Percentiles rank a stretch among this genome's conserved stretches.
Conservation (phyloP, 768 basidiomycete genomes). For the Botryobasidium botryosum region DNA sequence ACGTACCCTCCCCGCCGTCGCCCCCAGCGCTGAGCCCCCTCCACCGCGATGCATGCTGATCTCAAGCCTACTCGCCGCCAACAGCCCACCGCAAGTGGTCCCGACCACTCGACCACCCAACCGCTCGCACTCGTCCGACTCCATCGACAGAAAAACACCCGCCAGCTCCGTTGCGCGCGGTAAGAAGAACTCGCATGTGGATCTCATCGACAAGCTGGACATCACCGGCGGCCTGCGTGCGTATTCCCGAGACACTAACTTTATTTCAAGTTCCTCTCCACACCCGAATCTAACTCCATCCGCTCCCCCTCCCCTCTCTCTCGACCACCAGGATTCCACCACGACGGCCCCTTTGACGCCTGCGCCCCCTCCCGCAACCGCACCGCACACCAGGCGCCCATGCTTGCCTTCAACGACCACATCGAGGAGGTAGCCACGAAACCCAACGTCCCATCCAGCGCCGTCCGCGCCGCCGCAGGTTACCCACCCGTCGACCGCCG, state of each 20-base stretch:
- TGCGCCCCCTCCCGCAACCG: constrained; percentile 82
- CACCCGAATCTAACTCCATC: constrained; percentile 3
- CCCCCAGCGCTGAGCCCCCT: too few species aligned
- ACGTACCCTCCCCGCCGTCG: too few species aligned
- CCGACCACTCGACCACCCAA: too few species aligned
- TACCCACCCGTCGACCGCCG: constrained; percentile 9
- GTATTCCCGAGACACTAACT: too few species aligned
- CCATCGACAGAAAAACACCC: too few species aligned
- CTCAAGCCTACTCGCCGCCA: too few species aligned
- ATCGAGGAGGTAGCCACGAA: constrained; percentile 20
- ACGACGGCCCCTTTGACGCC: constrained; percentile 84
- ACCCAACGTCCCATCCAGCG: constrained; percentile 18
- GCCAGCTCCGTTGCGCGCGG: too few species aligned
- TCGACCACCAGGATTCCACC: constrained; percentile 57
- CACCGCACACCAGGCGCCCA: constrained; percentile 53
- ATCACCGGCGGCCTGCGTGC: too few species aligned
- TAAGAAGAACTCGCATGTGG: constrained; percentile 36
- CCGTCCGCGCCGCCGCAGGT: constrained; percentile 19
- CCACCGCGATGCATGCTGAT: too few species aligned
- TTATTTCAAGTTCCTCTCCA: constrained; percentile 3
- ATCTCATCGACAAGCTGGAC: constrained; percentile 81
- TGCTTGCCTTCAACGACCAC: constrained; percentile 39
- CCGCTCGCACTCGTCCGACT: too few species aligned
- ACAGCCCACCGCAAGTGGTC: too few species aligned
- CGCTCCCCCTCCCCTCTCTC: constrained; percentile 7